phyloP scores from a whole-genome alignment of 2,329 filamentous ascomycete genomes.

The Chalaropsis ovoidea region DNA sequence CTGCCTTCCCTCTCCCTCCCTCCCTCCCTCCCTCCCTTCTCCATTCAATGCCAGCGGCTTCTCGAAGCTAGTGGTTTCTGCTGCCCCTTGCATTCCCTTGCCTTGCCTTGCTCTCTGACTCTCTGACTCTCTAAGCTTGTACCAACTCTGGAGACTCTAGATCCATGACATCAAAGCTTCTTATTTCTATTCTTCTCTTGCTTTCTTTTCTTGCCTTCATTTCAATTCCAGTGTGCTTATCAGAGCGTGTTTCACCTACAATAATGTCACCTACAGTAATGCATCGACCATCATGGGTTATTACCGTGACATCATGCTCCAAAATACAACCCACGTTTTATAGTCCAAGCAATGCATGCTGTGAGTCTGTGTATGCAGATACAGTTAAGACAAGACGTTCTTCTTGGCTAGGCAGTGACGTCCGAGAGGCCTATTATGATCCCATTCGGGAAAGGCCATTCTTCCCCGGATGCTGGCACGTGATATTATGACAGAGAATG shows the following conservation, averaged over 20 bases:
- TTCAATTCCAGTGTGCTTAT: not conserved
- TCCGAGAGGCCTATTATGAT: too few species aligned
- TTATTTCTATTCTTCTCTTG: not conserved
- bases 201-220: not conserved
- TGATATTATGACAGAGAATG: too few species aligned
- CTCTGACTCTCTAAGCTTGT: not conserved
- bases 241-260: not conserved
- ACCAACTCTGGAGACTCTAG: not conserved
- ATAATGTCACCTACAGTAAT: not conserved
- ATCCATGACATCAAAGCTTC: not conserved
- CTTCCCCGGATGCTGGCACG: too few species aligned
- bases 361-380: too few species aligned
- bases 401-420: too few species aligned
- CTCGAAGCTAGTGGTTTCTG: conserved; percentile 13
- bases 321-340: too few species aligned
- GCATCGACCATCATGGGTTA: too few species aligned
- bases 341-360: not conserved
- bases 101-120: too few species aligned
- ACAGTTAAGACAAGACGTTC: not conserved
- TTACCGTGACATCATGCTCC: not conserved
- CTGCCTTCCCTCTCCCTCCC: not conserved
- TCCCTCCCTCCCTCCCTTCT: not conserved
- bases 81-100: not conserved
- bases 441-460: too few species aligned
- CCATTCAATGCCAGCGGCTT: not conserved